Percentiles rank a stretch among this genome's conserved stretches.
Evolutionary conservation across 2,329 filamentous ascomycete species (phyloP).

Genomic region (Aspergillus vadensis): DNA sequence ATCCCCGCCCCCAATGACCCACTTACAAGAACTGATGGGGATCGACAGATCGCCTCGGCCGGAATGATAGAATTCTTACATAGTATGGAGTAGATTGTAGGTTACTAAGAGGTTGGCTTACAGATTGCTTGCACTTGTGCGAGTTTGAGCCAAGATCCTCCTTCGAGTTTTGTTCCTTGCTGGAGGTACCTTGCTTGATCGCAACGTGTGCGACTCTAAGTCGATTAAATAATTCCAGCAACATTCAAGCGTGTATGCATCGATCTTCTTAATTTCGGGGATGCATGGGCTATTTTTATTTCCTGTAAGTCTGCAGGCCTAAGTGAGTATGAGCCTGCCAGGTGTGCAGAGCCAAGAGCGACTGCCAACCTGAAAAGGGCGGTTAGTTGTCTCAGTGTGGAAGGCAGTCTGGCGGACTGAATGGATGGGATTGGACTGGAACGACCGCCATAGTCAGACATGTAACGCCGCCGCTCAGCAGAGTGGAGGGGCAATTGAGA

Average conservation of each 20-base stretch:
- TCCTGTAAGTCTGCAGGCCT: background rate
- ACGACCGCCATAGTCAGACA: background rate
- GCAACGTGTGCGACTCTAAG: background rate
- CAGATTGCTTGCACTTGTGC: background rate
- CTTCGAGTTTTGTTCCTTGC: background rate
- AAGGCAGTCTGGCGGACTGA: no score
- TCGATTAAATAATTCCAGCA: background rate
- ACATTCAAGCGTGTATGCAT: background rate
- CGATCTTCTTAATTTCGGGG: background rate
- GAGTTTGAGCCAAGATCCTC: background rate
- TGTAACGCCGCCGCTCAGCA: background rate
- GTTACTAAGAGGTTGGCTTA: background rate
- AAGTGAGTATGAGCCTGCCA: no score
- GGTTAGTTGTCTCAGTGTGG: background rate
- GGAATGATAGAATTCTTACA: background rate
- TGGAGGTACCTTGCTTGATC: background rate
- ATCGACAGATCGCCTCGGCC: slow-evolving; percentile 17
- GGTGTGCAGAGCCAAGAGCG: background rate
- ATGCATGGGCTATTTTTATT: background rate
- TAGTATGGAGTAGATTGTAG: background rate
- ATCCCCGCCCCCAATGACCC: slow-evolving; percentile 24
- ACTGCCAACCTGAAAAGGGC: background rate
- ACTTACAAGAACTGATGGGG: slow-evolving; percentile 16
- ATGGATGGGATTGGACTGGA: slow-evolving; percentile 1
- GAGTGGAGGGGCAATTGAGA: background rate